Conservation (phyloP, 257 asterid genomes). For the Ehretia macrophylla region DNA sequence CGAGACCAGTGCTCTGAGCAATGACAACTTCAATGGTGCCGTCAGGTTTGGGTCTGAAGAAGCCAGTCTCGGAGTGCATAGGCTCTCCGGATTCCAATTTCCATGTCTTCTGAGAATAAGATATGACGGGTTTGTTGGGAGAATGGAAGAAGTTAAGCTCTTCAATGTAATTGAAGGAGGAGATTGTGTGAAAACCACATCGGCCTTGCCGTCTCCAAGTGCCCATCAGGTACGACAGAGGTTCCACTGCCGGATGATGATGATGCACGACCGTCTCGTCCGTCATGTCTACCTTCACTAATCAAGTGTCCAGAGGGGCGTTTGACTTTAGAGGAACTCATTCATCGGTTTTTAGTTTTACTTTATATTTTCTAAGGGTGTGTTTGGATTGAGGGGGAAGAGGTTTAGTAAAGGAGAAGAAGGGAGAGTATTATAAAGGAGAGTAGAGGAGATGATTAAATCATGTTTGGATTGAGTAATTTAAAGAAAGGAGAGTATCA, state of each 20-base stretch:
- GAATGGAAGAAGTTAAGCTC: slow-evolving; percentile 52
- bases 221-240: slow-evolving; percentile 51
- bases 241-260: slow-evolving; percentile 50
- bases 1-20: slow-evolving; percentile 80
- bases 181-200: slow-evolving; percentile 49
- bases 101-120: slow-evolving; percentile 73
- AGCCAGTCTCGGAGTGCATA: slow-evolving; percentile 78
- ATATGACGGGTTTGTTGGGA: slow-evolving; percentile 63
- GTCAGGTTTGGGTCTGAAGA: slow-evolving; percentile 58
- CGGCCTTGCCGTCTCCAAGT: slow-evolving; percentile 67
- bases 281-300: no score
- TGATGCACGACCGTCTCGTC: neutral
- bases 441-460: no score
- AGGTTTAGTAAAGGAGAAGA: no score
- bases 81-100: slow-evolving; percentile 51
- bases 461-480: no score
- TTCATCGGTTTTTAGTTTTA: no score
- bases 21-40: slow-evolving; percentile 65
- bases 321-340: no score
- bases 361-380: no score
- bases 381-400: no score
- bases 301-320: no score
- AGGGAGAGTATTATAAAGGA: no score
- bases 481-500: no score
- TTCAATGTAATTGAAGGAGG: slow-evolving; percentile 59